Percentiles rank a stretch among this genome's conserved stretches.
These are phyloP conservation scores for Nemania bipapillata DNA, from an alignment of 2,329 filamentous ascomycete species.

Conservation along the genomic window DNA sequence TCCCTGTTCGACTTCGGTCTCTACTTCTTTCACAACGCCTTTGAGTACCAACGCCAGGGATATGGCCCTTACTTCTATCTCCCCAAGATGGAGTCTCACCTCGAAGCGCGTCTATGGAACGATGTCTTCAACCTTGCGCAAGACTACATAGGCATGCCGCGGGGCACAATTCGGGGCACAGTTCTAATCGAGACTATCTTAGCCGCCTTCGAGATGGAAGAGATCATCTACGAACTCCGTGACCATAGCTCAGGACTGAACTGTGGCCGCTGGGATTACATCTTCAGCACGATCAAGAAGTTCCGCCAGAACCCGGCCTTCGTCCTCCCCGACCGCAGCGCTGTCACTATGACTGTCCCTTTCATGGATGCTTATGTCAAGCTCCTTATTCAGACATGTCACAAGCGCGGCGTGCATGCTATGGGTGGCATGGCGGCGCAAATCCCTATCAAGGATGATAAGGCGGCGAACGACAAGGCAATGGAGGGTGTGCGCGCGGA, in stretches of 20 bases:
- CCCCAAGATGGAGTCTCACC: conserved; percentile 97
- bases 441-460: conserved; percentile 97
- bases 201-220: conserved; percentile 99
- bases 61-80: conserved; percentile 97
- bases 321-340: conserved; percentile 88
- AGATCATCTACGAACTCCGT: conserved; percentile 99
- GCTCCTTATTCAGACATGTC: conserved; percentile 97
- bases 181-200: conserved; percentile 98
- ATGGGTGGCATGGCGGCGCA: conserved; percentile 99
- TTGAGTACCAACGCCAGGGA: conserved; percentile 84
- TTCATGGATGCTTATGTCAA: conserved; percentile 99
- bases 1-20: conserved; percentile 96
- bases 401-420: conserved; percentile 94
- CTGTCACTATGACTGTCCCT: conserved; percentile 96
- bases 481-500: conserved; percentile 94
- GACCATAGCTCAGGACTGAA: conserved; percentile 97
- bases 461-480: conserved; percentile 87
- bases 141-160: conserved; percentile 87
- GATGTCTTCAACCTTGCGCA: conserved; percentile 96
- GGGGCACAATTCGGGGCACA: conserved; percentile 93
- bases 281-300: conserved; percentile 99
- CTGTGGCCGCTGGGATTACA: conserved; percentile 99
- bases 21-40: conserved; percentile 98
- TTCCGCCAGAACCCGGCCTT: conserved; percentile 96
- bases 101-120: conserved; percentile 97